A percentile compares a stretch with the other conserved stretches of the same genome.
phyloP scores from a whole-genome alignment of 345 rosid species.

The Physaria fendleri region DNA sequence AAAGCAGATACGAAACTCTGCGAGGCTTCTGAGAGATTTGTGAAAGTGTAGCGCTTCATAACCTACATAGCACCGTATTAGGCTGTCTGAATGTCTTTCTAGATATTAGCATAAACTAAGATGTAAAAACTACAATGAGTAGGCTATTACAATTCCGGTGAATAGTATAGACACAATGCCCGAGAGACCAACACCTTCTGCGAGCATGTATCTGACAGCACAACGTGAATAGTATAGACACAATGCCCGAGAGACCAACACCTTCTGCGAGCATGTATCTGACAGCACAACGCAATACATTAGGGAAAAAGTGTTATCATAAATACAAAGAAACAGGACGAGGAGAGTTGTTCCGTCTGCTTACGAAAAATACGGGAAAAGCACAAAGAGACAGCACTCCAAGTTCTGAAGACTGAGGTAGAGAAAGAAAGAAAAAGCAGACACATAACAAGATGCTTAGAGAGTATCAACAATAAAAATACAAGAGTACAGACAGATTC shows the following conservation, averaged over 20 bases:
- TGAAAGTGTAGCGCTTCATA: slow-evolving; percentile 90
- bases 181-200: slow-evolving; percentile 97
- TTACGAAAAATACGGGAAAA: slow-evolving; percentile 91
- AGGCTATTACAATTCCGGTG: slow-evolving; percentile 68
- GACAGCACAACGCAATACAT: slow-evolving; percentile 26
- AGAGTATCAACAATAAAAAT: neutral
- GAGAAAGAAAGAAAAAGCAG: neutral
- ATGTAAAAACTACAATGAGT: slow-evolving; percentile 1
- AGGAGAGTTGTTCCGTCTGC: slow-evolving; percentile 18
- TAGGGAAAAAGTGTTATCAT: neutral
- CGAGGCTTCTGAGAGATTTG: slow-evolving; percentile 86
- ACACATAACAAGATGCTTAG: neutral
- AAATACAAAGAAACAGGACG: slow-evolving; percentile 2
- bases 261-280: slow-evolving; percentile 99
- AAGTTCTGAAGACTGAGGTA: slow-evolving; percentile 80
- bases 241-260: slow-evolving; percentile 95
- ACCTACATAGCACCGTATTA: slow-evolving; percentile 28
- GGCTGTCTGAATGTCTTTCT: slow-evolving; percentile 1
- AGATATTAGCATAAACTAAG: slow-evolving; percentile 27
- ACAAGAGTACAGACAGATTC: neutral
- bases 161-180: slow-evolving; percentile 96
- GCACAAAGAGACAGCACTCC: slow-evolving; percentile 97
- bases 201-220: slow-evolving; percentile 81
- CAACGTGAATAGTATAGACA: slow-evolving; percentile 79
- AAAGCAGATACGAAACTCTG: slow-evolving; percentile 83